Base-by-base conservation (phyloP, 345 rosid species). In the Rhodamnia argentea region DNA sequence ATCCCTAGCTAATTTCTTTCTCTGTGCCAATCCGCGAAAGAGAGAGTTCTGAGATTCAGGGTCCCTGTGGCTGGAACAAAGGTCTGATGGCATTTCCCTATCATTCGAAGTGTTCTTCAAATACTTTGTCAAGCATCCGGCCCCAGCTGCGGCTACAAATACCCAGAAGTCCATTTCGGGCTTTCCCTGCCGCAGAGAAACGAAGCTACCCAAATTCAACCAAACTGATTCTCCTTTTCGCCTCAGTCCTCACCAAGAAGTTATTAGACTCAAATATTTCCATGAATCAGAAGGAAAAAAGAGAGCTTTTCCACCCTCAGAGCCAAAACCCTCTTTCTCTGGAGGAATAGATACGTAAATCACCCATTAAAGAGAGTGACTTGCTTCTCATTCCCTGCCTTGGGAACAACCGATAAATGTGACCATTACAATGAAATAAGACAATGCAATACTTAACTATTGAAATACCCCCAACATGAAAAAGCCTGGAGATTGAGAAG, bases 61-160 rank as follows among this genome's bases (percentile, higher is more conserved):
- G 87, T 90, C 92, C 86, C 76, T 88, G 82, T 51, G 50, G 56
- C 75, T 83, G 37, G 90, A 87, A 86, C 47, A 70, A 70, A 70
- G 47, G 47, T 70, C 81, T 9, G 47, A 87, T 85, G 52, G 74
- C 91, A 29, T 89, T 88, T 86, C 85, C 84, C 85, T 87, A 82
- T 70, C 89, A 86, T 87, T 91, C 2, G 91, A 88, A 87, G 86
- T 55, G 87, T 89, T 93, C 70, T 90, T 87, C 92, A 92, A 89
- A 86, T 91, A 89, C 87, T 92, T 95, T 40, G 94, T 88, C 85
- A 94, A 44, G 85, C 90, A 94, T 85, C 96, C 96, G 32, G 95
- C 94, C n/a, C 96, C 96, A 56, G 99, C 98, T 3, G 95, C 94
- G 1, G 93, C 98, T 83, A 90, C 95, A 84, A 94, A 89, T 84